These are phyloP conservation scores for Phytophthora hibernalis DNA, from an alignment of 352 stramenopile genomes.

Conservation along the genomic window DNA sequence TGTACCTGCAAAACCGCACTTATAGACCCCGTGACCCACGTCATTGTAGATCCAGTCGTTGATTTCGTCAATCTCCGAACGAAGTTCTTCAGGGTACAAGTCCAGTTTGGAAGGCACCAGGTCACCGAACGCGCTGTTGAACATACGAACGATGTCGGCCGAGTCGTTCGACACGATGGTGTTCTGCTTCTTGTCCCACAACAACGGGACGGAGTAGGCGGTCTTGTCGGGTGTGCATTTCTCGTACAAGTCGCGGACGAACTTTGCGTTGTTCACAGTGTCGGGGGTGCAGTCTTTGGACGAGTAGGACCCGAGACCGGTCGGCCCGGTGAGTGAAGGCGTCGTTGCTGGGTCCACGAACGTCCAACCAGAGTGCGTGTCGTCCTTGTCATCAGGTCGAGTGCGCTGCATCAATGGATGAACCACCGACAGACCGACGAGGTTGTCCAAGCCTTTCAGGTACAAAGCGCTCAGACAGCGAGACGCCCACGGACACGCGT, in stretches of 20 bases:
- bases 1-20: constrained; percentile 57
- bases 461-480: constrained; percentile 70
- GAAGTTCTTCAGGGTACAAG: constrained; percentile 86
- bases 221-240: constrained; percentile 56
- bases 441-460: constrained; percentile 92
- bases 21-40: constrained; percentile 94
- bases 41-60: constrained; percentile 93
- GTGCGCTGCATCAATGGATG: constrained; percentile 72
- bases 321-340: constrained; percentile 38
- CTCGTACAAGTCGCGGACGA: constrained; percentile 90
- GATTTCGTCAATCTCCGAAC: constrained; percentile 79
- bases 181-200: constrained; percentile 94
- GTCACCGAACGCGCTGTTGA: constrained; percentile 93
- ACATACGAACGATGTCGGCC: constrained; percentile 95
- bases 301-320: constrained; percentile 42
- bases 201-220: constrained; percentile 94
- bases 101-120: constrained; percentile 82
- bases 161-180: constrained; percentile 98
- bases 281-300: constrained; percentile 54
- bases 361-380: constrained; percentile 87
- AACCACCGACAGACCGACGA: constrained; percentile 87
- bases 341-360: constrained; percentile 70
- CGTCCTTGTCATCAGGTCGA: constrained; percentile 57
- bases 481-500: constrained; percentile 87
- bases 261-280: constrained; percentile 66